A percentile compares a stretch with the other conserved stretches of the same genome.
These are phyloP conservation scores for Fragaria vesca DNA, from an alignment of 306 rosid species.

Conservation along the genomic window DNA sequence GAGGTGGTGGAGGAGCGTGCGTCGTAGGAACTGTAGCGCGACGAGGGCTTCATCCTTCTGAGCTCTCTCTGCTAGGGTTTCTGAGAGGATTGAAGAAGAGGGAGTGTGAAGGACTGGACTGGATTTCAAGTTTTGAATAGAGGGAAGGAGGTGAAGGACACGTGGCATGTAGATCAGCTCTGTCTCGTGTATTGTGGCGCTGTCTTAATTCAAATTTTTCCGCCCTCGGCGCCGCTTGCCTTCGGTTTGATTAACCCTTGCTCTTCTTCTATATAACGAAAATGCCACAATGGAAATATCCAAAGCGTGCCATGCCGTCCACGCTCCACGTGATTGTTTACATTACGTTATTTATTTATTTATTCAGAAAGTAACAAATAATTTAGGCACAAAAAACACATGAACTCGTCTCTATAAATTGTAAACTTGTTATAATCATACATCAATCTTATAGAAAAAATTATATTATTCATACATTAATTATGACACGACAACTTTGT, in stretches of 20 bases:
- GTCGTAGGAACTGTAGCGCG: constrained; percentile 81
- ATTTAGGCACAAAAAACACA: no score
- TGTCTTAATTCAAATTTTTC: constrained; percentile 61
- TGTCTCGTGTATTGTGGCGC: constrained; percentile 38
- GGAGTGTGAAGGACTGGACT: background rate
- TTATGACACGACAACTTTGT: no score
- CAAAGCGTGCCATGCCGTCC: no score
- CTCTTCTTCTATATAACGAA: no score
- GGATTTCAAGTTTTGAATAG: constrained; percentile 7
- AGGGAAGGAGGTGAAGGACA: constrained; percentile 21
- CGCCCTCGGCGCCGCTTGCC: constrained; percentile 32
- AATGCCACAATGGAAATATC: no score
- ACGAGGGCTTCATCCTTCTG: constrained; percentile 42
- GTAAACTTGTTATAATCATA: no score
- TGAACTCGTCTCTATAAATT: no score
- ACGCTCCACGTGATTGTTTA: no score
- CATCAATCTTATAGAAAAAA: no score
- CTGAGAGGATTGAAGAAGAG: background rate
- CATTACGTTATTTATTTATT: no score
- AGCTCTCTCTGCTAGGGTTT: background rate
- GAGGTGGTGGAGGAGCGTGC: constrained; percentile 72
- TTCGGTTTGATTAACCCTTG: background rate
- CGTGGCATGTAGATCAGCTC: constrained; percentile 39
- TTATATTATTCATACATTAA: no score
- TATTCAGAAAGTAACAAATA: no score